phyloP scores from a whole-genome alignment of 1,139 yeast genomes.

The Kurtzmaniella natalensis region DNA sequence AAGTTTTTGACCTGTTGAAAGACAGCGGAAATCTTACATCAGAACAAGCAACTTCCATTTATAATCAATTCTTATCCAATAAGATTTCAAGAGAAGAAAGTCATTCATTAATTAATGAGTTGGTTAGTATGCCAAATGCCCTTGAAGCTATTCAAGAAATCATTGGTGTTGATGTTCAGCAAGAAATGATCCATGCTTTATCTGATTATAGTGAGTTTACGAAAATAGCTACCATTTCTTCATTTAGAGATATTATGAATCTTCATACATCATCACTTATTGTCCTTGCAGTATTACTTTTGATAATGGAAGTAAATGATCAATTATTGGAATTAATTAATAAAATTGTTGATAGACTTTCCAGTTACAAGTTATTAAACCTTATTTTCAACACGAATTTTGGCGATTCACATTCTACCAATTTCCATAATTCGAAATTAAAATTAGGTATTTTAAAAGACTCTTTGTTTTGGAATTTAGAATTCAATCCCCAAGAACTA shows the following conservation, averaged over 20 bases:
- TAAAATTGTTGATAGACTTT: slow-evolving; percentile 21
- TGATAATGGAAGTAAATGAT: slow-evolving; percentile 30
- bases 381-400: slow-evolving; percentile 26
- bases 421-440: slow-evolving; percentile 13
- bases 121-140: slow-evolving; percentile 22
- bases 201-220: slow-evolving; percentile 14
- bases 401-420: slow-evolving; percentile 8
- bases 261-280: slow-evolving; percentile 23
- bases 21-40: slow-evolving; percentile 12
- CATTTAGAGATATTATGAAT: slow-evolving; percentile 24
- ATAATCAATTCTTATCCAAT: slow-evolving; percentile 17
- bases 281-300: slow-evolving; percentile 23
- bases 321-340: slow-evolving; percentile 24
- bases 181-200: slow-evolving; percentile 1
- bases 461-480: slow-evolving; percentile 23
- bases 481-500: neutral
- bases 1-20: slow-evolving; percentile 16
- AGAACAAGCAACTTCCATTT: slow-evolving; percentile 18
- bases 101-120: slow-evolving; percentile 16
- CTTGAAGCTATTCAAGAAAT: slow-evolving; percentile 22
- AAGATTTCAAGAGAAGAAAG: slow-evolving; percentile 24
- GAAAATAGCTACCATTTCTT: slow-evolving; percentile 19
- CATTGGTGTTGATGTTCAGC: slow-evolving; percentile 14
- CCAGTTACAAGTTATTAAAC: slow-evolving; percentile 20
- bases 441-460: slow-evolving; percentile 17